Base-by-base conservation (phyloP, 2,329 filamentous ascomycete species). In the Pseudogymnoascus sp. region DNA sequence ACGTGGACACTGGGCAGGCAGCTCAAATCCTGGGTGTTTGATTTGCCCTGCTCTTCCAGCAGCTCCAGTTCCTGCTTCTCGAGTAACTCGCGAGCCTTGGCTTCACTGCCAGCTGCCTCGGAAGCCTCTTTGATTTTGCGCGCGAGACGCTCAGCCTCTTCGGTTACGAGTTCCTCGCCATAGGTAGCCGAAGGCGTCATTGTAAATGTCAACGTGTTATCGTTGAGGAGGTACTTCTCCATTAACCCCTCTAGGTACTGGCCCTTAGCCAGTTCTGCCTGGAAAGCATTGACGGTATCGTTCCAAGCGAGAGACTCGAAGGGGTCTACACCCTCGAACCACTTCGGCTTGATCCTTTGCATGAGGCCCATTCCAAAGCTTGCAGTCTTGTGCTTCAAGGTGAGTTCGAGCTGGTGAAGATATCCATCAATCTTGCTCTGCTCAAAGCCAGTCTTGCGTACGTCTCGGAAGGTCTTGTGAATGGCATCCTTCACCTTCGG, bases 311-410 rank as follows among this genome's bases (percentile, higher is more conserved):
- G 78, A 10, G 90, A 87, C 66, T 96, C 87, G 74, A 97, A 95
- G 0, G 94, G 93, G 72, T 97, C 90, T 3, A 92, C 86, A 4
- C 93, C 94, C 62, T 94, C 95, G 75, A 99, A 97, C 94, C 94
- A 99, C 63, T 89, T 87, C 1, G 91, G 88, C 71, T 96, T 90
- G 6, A 97, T 81, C 41, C 93, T 85, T 68, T 96, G 90, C 74
- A 99, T 84, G 60, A 97, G 83, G 15, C 87, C 87, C 81, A 97
- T 90, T 11, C 94, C 94, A 71, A 99, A 99, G 69, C 89, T 92
- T 61, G 94, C 90, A 0, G 92, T 97, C 79, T 97, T 97, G 77
- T 99, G 92, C 76, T 97, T 97, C 58, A 97, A 77, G 0, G 87
- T 83, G n/a, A 99, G 81, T 72, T 99, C 94, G 3, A 97, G 77